phyloP scores from a whole-genome alignment of 2,329 filamentous ascomycete genomes.

The Phoma sp. region DNA sequence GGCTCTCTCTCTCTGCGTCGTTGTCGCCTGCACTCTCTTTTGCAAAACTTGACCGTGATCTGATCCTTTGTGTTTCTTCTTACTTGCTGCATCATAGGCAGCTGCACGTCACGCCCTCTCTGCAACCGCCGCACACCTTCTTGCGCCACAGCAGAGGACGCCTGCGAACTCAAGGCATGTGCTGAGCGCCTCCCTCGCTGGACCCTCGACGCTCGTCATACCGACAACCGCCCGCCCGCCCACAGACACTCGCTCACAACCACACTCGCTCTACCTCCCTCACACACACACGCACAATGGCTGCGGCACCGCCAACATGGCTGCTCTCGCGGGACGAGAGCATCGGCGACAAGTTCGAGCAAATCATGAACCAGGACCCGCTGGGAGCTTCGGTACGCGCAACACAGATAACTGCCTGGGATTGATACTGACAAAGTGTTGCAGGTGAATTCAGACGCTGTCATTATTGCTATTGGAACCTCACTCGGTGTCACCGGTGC shows the following conservation, averaged over 20 bases:
- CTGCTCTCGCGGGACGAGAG: conserved; percentile 39
- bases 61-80: conserved; percentile 1
- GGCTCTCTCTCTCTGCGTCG: not conserved
- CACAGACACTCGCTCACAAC: not conserved
- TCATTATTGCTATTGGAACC: conserved; percentile 80
- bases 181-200: conserved; percentile 21
- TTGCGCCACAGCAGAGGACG: not conserved
- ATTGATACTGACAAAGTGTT: conserved; percentile 18
- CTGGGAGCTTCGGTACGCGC: conserved; percentile 32
- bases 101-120: not conserved
- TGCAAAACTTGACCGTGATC: not conserved
- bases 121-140: not conserved
- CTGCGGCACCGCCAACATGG: conserved; percentile 17
- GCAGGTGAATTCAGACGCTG: conserved; percentile 65
- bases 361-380: conserved; percentile 40
- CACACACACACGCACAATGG: conserved; percentile 28
- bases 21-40: conserved; percentile 8
- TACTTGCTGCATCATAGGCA: conserved; percentile 6
- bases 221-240: not conserved
- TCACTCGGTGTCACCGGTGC: conserved; percentile 77
- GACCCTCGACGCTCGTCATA: conserved; percentile 19
- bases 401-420: not conserved
- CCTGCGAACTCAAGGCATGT: conserved; percentile 11
- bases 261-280: conserved; percentile 11
- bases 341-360: conserved; percentile 39